Percentiles rank a stretch among this genome's conserved stretches.
phyloP scores from a whole-genome alignment of 768 basidiomycete species.

The Termitomyces sp. region DNA sequence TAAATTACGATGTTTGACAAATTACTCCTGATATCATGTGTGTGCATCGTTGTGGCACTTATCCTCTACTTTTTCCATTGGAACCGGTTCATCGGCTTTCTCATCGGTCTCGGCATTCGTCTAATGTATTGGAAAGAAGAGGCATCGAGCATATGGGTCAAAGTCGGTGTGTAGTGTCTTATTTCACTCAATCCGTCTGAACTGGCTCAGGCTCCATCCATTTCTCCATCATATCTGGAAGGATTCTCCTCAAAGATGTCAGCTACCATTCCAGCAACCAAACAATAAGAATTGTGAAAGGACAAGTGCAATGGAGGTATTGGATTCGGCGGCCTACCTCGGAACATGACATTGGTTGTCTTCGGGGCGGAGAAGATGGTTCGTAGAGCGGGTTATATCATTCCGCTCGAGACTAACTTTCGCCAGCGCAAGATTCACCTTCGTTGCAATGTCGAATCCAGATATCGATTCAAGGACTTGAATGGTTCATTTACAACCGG shows the following conservation, averaged over 20 bases:
- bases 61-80: constrained; percentile 86
- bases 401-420: constrained; percentile 1
- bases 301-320: constrained; percentile 88
- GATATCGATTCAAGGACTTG: constrained; percentile 75
- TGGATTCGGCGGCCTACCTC: constrained; percentile 82
- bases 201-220: constrained; percentile 72
- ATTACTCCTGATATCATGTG: constrained; percentile 58
- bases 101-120: constrained; percentile 63
- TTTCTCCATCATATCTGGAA: constrained; percentile 81
- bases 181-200: not conserved
- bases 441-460: constrained; percentile 75
- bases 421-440: constrained; percentile 25
- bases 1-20: constrained; percentile 44
- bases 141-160: constrained; percentile 76
- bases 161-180: constrained; percentile 52
- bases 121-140: constrained; percentile 74
- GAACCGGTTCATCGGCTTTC: constrained; percentile 74
- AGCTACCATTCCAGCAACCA: constrained; percentile 92
- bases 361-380: constrained; percentile 51
- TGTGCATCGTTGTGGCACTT: constrained; percentile 48
- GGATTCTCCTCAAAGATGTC: constrained; percentile 85
- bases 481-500: constrained; percentile 91
- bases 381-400: constrained; percentile 15
- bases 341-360: constrained; percentile 59
- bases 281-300: constrained; percentile 78